Evolutionary conservation across 2,329 filamentous ascomycete species (phyloP), one percentile per base, ranked within the genome.

Genomic region (Septoria linicola): DNA sequence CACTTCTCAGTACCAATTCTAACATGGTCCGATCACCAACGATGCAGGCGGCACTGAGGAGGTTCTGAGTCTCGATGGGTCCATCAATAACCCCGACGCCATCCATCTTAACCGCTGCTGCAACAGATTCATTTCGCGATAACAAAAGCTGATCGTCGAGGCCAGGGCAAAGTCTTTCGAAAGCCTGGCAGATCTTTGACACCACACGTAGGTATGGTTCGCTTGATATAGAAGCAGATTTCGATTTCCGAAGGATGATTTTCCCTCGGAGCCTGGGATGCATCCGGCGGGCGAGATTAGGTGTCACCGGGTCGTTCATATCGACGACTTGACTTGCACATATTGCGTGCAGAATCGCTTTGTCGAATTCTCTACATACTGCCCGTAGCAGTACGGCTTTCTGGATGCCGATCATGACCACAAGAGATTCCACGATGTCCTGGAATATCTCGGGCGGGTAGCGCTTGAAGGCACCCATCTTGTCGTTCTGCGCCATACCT

Each of bases 301-400:
- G 49, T n/a, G 49, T 51, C 5, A 19, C 34, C 3, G 36, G 13
- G 17, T 52, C 34, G 7, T 52, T 5, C 2, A 42, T 36, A 19
- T 40, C 35, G 30, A 52, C 27, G 6, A 47, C 42, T 35, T 52
- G 41, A 19, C 32, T 34, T 11, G 36, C 23, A 17, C 49, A 52
- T 8, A 52, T 47, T 19, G 49, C 42, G 30, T 52, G 35, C 19
- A 52, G 14, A 3, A 52, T 46, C 5, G 49, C 35, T 4, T 23
- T 17, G 42, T 52, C 34, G 25, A 52, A 52, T 10, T n/a, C 20
- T 41, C 30, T 34, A n/a, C 27, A 40, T 17, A 52, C 49, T 3
- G 42, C 35, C 21, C 42, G 41, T 3, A 46, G 14, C 2, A 41
- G 31, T 10, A 52, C 42, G 3, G 49, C 49, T 40, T 42, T 52